These are phyloP conservation scores for Hebeloma cylindrosporum DNA, from an alignment of 768 basidiomycete species.

Conservation along the genomic window DNA sequence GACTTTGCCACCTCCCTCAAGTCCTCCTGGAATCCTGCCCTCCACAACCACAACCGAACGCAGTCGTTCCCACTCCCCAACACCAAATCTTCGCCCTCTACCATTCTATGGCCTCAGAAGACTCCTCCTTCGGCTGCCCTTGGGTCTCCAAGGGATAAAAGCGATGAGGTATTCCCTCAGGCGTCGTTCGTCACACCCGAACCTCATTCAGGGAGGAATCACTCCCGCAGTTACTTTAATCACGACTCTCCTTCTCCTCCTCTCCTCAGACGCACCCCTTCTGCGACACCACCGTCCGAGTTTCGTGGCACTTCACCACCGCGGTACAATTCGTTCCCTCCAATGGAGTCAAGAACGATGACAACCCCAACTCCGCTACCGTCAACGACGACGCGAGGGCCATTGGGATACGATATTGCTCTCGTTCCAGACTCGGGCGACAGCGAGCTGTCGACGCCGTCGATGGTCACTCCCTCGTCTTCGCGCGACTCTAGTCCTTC, in stretches of 20 bases:
- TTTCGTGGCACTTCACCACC: constrained; percentile 22
- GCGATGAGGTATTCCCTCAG: constrained; percentile 31
- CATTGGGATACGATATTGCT: background rate
- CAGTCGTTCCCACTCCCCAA: constrained; percentile 50
- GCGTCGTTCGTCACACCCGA: constrained; percentile 25
- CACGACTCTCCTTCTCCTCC: constrained; percentile 26
- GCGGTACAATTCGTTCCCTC: constrained; percentile 40
- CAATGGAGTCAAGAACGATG: constrained; percentile 21
- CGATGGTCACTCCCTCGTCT: constrained; percentile 41
- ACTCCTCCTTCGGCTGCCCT: constrained; percentile 21
- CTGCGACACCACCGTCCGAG: constrained; percentile 42
- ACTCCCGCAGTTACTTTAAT: constrained; percentile 61
- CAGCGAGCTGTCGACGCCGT: constrained; percentile 48
- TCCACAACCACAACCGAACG: constrained; percentile 37
- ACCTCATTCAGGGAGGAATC: constrained; percentile 40
- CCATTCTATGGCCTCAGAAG: constrained; percentile 43
- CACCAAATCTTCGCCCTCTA: constrained; percentile 16
- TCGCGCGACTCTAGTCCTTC: constrained; percentile 44
- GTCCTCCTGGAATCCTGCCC: constrained; percentile 42
- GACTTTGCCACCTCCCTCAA: constrained; percentile 55
- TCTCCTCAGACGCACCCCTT: constrained; percentile 38
- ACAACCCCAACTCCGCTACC: too few species aligned
- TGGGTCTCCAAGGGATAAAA: constrained; percentile 53
- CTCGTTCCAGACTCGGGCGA: constrained; percentile 7
- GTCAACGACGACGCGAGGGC: too few species aligned